phyloP scores from a whole-genome alignment of 2,329 filamentous ascomycete genomes.

The Teratosphaeria viscida region DNA sequence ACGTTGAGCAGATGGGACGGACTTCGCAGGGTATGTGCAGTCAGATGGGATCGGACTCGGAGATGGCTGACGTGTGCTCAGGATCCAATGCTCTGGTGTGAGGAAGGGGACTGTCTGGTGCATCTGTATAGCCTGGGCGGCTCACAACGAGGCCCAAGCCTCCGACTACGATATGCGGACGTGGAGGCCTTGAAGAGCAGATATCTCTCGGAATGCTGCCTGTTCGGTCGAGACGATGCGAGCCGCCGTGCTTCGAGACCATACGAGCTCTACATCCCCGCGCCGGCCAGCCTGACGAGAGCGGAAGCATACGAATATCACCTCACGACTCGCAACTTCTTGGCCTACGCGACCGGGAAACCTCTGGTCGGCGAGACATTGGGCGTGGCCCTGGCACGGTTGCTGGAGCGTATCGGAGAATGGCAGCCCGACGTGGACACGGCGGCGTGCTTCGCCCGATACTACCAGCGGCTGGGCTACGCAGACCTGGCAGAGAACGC shows the following conservation, averaged over 20 bases:
- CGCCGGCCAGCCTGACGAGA: conserved; percentile 45
- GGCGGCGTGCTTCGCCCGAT: conserved; percentile 42
- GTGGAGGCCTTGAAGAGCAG: conserved; percentile 50
- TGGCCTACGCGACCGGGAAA: conserved; percentile 57
- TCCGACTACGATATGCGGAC: conserved; percentile 51
- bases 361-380: conserved; percentile 59
- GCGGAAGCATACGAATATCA: conserved; percentile 52
- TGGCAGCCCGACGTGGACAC: conserved; percentile 27
- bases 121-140: conserved; percentile 58
- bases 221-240: conserved; percentile 9
- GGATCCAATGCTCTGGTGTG: conserved; percentile 63
- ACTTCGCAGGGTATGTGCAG: conserved; percentile 6
- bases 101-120: conserved; percentile 58
- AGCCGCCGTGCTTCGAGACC: conserved; percentile 4
- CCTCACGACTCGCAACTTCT: conserved; percentile 61
- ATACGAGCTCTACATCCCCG: conserved; percentile 58
- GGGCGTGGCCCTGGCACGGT: conserved; percentile 50
- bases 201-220: conserved; percentile 45
- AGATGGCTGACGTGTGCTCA: conserved; percentile 25
- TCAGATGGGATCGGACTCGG: background rate
- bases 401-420: conserved; percentile 53
- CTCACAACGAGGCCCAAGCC: conserved; percentile 55
- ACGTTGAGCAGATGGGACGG: conserved; percentile 9
- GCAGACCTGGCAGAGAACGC: conserved; percentile 54
- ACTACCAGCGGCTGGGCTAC: conserved; percentile 61